Evolutionary conservation across 352 stramenopile species (phyloP).

Genomic region (Globisporangium heterothallicum): DNA sequence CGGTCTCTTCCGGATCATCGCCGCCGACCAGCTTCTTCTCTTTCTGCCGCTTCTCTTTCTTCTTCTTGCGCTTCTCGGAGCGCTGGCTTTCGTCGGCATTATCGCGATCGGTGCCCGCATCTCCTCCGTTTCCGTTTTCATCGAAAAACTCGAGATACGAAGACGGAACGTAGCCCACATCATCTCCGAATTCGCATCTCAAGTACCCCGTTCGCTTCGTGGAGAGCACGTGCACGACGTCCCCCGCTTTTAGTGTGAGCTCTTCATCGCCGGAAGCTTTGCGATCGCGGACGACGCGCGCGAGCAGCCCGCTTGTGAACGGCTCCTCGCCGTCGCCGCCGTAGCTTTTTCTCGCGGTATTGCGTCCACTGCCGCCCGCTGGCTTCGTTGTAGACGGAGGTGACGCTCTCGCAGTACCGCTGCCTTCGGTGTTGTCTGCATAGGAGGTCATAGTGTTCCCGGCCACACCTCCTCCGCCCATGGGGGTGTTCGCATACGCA

Average conservation of each 20-base stretch:
- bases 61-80: slow-evolving; percentile 48
- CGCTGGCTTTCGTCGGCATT: slow-evolving; percentile 28
- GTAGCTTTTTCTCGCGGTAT: slow-evolving; percentile 13
- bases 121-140: slow-evolving; percentile 6
- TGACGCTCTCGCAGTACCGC: slow-evolving; percentile 16
- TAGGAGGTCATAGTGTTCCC: slow-evolving; percentile 27
- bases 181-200: slow-evolving; percentile 71
- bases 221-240: slow-evolving; percentile 72
- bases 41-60: slow-evolving; percentile 46
- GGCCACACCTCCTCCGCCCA: slow-evolving; percentile 16
- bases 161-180: slow-evolving; percentile 72
- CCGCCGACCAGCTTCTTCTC: slow-evolving; percentile 26
- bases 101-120: slow-evolving; percentile 8
- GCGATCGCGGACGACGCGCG: slow-evolving; percentile 62
- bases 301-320: slow-evolving; percentile 20
- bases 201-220: slow-evolving; percentile 76
- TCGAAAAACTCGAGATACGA: slow-evolving; percentile 84
- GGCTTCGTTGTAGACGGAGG: slow-evolving; percentile 17
- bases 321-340: slow-evolving; percentile 17
- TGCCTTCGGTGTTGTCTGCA: slow-evolving; percentile 44
- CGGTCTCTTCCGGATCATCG: slow-evolving; percentile 36
- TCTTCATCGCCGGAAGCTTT: slow-evolving; percentile 76
- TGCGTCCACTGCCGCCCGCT: slow-evolving; percentile 14
- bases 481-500: slow-evolving; percentile 65
- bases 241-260: slow-evolving; percentile 48